Evolutionary conservation across 306 rosid species (phyloP).

Genomic region (Fragaria ananassa): DNA sequence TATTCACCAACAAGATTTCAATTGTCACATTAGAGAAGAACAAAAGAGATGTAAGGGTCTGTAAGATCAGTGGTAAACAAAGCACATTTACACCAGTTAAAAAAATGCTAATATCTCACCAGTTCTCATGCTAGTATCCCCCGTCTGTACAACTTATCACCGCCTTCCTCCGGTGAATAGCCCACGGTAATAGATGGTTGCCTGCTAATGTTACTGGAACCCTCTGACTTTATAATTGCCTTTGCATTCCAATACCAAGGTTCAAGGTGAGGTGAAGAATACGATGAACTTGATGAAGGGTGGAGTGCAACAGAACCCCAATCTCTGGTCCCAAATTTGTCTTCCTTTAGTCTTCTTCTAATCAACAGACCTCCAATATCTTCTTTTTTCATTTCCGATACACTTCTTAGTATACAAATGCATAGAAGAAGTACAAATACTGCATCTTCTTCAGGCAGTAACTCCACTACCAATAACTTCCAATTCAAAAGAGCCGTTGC

Average conservation of each 20-base stretch:
- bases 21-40: background rate
- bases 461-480: constrained; percentile 68
- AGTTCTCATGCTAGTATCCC: constrained; percentile 49
- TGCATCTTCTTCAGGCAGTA: constrained; percentile 81
- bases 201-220: constrained; percentile 33
- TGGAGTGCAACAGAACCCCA: constrained; percentile 81
- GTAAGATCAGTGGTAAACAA: background rate
- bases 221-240: constrained; percentile 42
- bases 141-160: constrained; percentile 67
- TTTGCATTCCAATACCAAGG: constrained; percentile 79
- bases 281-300: constrained; percentile 47
- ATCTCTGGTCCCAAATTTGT: constrained; percentile 56
- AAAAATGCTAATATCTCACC: background rate
- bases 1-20: background rate
- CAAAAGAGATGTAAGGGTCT: background rate
- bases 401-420: constrained; percentile 64
- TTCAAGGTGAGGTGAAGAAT: constrained; percentile 57
- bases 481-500: constrained; percentile 88
- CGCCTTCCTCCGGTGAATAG: constrained; percentile 67
- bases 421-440: constrained; percentile 69
- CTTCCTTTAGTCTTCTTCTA: constrained; percentile 75
- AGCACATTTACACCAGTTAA: background rate
- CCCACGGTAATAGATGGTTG: constrained; percentile 37
- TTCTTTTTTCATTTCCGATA: constrained; percentile 69
- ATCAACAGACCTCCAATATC: constrained; percentile 67